Conservation (phyloP, 345 rosid species). For the Arabidopsis suecica region DNA sequence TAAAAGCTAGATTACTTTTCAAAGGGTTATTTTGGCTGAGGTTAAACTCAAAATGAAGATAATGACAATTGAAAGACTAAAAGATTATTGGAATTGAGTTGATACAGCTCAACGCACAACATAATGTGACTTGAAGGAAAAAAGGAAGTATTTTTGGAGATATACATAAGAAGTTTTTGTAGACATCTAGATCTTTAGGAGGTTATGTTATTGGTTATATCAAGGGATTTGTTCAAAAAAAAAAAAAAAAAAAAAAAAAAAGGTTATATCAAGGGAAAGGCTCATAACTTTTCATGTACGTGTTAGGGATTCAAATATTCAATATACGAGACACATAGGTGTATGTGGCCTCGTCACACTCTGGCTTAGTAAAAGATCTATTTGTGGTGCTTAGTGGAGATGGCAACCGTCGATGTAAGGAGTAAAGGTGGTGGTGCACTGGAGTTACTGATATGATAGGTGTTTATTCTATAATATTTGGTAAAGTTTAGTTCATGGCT, state of each 20-base stretch:
- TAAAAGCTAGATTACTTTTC: not conserved
- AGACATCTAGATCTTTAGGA: not conserved
- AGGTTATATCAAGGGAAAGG: not conserved
- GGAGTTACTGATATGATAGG: not conserved
- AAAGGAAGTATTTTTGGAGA: not conserved
- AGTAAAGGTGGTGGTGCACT: not conserved
- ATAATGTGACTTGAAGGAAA: not conserved
- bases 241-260: no score
- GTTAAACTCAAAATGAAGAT: not conserved
- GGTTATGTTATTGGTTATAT: not conserved
- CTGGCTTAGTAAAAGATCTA: not conserved
- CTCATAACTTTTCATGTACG: not conserved
- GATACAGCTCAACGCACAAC: not conserved
- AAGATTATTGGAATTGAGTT: not conserved
- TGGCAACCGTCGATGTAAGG: not conserved
- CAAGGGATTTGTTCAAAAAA: no score
- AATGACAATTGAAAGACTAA: not conserved
- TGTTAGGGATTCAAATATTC: not conserved
- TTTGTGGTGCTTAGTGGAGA: not conserved
- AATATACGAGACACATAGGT: not conserved
- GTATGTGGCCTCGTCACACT: not conserved
- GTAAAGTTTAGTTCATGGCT: not conserved
- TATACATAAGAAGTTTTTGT: not conserved
- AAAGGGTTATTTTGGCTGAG: not conserved
- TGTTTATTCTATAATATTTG: not conserved